Conservation (phyloP, 169 alveolate species). For the Eimeria sp. region DNA sequence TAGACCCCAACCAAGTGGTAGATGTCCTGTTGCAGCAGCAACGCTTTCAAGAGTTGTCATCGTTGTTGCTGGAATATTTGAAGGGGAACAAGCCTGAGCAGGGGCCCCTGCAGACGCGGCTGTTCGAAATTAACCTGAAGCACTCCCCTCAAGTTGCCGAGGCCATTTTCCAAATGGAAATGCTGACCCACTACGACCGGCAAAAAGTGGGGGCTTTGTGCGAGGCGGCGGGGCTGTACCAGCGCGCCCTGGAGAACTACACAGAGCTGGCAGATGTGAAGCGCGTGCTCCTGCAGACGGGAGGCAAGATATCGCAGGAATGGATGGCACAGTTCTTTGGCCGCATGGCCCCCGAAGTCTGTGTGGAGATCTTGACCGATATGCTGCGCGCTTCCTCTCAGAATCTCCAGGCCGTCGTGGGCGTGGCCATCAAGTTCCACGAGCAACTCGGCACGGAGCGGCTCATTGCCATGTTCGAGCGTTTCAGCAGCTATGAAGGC, state of each 20-base stretch:
- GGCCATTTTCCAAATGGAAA: slow-evolving; percentile 96
- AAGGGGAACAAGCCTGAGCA: slow-evolving; percentile 98
- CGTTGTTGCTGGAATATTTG: slow-evolving; percentile 98
- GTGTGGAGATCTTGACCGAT: slow-evolving; percentile 89
- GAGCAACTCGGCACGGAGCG: slow-evolving; percentile 94
- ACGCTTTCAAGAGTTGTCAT: slow-evolving; percentile 98
- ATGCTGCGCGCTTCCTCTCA: slow-evolving; percentile 94
- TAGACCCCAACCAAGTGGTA: slow-evolving; percentile 89
- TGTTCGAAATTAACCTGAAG: slow-evolving; percentile 97
- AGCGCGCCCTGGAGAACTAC: slow-evolving; percentile 98
- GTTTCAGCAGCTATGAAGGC: slow-evolving; percentile 88
- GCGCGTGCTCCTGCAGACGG: slow-evolving; percentile 91
- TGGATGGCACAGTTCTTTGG: slow-evolving; percentile 80
- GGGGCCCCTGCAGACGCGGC: slow-evolving; percentile 98
- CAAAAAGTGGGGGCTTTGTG: slow-evolving; percentile 98
- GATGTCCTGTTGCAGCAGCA: slow-evolving; percentile 95
- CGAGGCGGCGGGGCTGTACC: slow-evolving; percentile 98
- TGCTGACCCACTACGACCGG: slow-evolving; percentile 98
- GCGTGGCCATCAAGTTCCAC: slow-evolving; percentile 93
- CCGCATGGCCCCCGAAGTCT: slow-evolving; percentile 43
- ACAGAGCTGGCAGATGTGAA: slow-evolving; percentile 96
- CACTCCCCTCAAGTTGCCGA: slow-evolving; percentile 97
- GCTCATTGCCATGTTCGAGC: slow-evolving; percentile 92
- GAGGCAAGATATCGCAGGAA: slow-evolving; percentile 78
- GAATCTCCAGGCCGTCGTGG: slow-evolving; percentile 86